Base-by-base conservation (phyloP, 2,329 filamentous ascomycete genomes). In the Pseudogymnoascus sp. region DNA sequence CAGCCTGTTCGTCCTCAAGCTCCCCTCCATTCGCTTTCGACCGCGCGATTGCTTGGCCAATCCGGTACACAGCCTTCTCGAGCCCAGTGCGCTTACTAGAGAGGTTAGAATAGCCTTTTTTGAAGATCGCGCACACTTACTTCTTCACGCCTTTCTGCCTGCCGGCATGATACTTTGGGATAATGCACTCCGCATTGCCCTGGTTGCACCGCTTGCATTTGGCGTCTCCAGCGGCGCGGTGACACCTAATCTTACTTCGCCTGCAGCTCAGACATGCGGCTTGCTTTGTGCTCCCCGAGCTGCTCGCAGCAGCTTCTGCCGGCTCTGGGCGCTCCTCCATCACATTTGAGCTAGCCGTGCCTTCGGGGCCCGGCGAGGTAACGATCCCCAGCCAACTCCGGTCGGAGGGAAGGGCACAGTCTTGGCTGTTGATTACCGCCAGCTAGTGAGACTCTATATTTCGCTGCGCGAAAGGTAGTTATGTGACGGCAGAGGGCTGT, bases 71-170 rank as follows among this genome's bases (percentile, higher is more conserved):
- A 2, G 88, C 88, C 74, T 90, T 91, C 65, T 90, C 88, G 31
- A 91, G 75, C 0, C 88, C 88, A 13, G 85, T 87, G 41, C 88
- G 84, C 73, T 91, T 91, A 73, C 88, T 90, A 65, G 13, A 39
- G 9, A 61, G 2, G 13, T 31, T 60, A 33, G 55, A 67, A 58
- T 65, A 59, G 55, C 61, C 31, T 59, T 2, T 2, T 59, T 33
- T 21, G 31, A 51, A 31, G 41, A 17, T 39, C 9, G 42, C n/a
- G 25, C 10, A 12, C 12, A 48, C 78, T 74, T 74, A 88, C 88
- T 91, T 91, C 73, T 90, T 91, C 64, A 90, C 87, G 21, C 88
- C 88, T 70, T 90, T 90, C 70, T 89, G 87, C 59, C 88, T 79
- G 6, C 88, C 88, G 3, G 89, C 81, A 65, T 90, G 87, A 70